These are phyloP conservation scores for Calonectria pseudoreteaudii DNA, from an alignment of 2,329 filamentous ascomycete genomes.

Conservation along the genomic window DNA sequence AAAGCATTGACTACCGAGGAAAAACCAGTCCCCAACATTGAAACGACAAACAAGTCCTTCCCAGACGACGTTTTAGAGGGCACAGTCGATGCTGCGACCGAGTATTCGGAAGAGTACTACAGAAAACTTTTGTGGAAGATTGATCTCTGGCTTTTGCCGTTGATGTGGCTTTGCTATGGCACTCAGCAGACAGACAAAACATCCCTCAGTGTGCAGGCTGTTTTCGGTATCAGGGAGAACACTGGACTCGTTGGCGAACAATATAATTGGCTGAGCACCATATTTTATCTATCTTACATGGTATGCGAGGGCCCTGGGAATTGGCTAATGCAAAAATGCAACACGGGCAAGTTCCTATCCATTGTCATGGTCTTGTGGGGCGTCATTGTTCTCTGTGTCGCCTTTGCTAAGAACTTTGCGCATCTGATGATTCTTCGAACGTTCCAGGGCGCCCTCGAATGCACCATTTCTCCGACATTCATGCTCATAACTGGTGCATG, in stretches of 20 bases:
- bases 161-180: constrained; percentile 47
- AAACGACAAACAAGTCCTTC: not conserved
- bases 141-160: constrained; percentile 44
- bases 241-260: constrained; percentile 44
- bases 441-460: constrained; percentile 46
- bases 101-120: constrained; percentile 41
- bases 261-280: constrained; percentile 46
- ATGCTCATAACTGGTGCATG: constrained; percentile 48
- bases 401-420: constrained; percentile 45
- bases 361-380: constrained; percentile 50
- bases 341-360: constrained; percentile 49
- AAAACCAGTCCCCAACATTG: not conserved
- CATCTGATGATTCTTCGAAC: constrained; percentile 45
- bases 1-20: not conserved
- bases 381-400: constrained; percentile 44
- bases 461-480: constrained; percentile 46
- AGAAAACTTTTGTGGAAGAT: constrained; percentile 45
- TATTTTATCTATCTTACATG: constrained; percentile 46
- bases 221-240: constrained; percentile 46
- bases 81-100: constrained; percentile 7
- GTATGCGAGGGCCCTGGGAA: constrained; percentile 44
- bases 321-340: constrained; percentile 49
- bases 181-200: constrained; percentile 47
- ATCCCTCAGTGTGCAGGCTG: constrained; percentile 44
- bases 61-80: constrained; percentile 11